Percentiles rank a stretch among this genome's conserved stretches.
These are phyloP conservation scores for Panicum virgatum DNA, from an alignment of 202 grass and related monocot genomes.

Conservation along the genomic window DNA sequence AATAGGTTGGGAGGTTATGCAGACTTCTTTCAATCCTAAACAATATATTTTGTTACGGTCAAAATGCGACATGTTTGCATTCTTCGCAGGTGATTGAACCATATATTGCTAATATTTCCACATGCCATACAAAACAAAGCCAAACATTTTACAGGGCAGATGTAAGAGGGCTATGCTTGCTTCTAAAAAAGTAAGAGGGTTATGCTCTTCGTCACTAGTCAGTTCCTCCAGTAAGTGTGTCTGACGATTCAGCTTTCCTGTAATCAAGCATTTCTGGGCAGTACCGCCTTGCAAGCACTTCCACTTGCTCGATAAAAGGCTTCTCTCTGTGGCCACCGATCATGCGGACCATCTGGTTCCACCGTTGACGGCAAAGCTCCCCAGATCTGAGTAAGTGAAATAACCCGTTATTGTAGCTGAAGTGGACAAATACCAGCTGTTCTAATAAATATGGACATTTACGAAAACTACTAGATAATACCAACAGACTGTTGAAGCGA, in stretches of 20 bases:
- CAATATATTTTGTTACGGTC: too few relatives aligned
- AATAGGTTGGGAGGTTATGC: too few relatives aligned
- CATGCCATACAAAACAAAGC: too few relatives aligned
- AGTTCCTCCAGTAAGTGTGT: not conserved
- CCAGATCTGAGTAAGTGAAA: slow-evolving; percentile 53
- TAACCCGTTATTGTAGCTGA: not conserved
- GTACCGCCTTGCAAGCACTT: slow-evolving; percentile 57
- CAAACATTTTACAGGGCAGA: too few relatives aligned
- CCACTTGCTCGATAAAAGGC: slow-evolving; percentile 75
- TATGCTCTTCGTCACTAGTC: not conserved
- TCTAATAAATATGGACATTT: not conserved
- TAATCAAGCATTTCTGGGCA: slow-evolving; percentile 66
- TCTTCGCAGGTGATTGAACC: too few relatives aligned
- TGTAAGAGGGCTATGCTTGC: not conserved
- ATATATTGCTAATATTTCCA: too few relatives aligned
- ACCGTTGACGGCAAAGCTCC: slow-evolving; percentile 60
- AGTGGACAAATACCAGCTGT: not conserved
- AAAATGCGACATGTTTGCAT: too few relatives aligned
- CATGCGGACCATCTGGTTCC: slow-evolving; percentile 71
- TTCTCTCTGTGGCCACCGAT: slow-evolving; percentile 60
- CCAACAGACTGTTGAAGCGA: slow-evolving; percentile 1
- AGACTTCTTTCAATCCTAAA: too few relatives aligned
- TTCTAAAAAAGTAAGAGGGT: too few relatives aligned
- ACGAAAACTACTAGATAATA: slow-evolving; percentile 24
- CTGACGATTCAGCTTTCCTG: slow-evolving; percentile 21